Base-by-base conservation (phyloP, 305 asterid genomes). In the Striga hermonthica region DNA sequence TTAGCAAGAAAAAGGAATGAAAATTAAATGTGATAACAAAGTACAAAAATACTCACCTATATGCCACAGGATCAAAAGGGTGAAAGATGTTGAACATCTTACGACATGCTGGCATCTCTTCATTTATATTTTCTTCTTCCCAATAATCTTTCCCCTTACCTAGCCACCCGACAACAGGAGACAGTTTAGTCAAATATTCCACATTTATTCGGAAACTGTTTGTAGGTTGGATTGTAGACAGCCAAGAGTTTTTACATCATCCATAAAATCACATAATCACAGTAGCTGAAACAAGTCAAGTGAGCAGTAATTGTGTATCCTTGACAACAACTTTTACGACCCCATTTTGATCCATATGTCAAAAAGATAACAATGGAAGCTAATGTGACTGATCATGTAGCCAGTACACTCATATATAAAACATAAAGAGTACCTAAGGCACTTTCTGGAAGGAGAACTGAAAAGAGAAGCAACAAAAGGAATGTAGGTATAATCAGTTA, bases 11-110 rank as follows among this genome's bases (percentile, higher is more conserved):
- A 61, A 74, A 49, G 62, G 28, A 37, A 11, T 58, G 4, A 48
- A 31, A n/a, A 45, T 62, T 1, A 36, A 41, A 40, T 40, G 15
- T 31, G 16, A 57, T n/a, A 13, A 50, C 55, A 63, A 63, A 31
- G 13, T 54, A 57, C 2, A 71, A 69, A 63, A 67, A 22, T 22
- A 68, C 68, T 48, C 58, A 88, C 99, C 99, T 80, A 76, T 88
- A 90, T 38, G 97, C 99, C 75, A 93, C 97, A 13, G 97, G 99
- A 76, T 93, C 99, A 71, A 86, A 93, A 62, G 99, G 97, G 76
- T 93, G 99, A 81, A 93, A 93, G 67, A 93, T 82, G 80, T 93
- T 90, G 60, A 90, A 86, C 96, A 90, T 90, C 74, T 82, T 89
- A 28, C 86, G 84, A 72, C 99, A 93, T 48, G 94, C 90, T 67